phyloP scores from a whole-genome alignment of 805 yeast genomes.

The Deakozyma indianensis region DNA sequence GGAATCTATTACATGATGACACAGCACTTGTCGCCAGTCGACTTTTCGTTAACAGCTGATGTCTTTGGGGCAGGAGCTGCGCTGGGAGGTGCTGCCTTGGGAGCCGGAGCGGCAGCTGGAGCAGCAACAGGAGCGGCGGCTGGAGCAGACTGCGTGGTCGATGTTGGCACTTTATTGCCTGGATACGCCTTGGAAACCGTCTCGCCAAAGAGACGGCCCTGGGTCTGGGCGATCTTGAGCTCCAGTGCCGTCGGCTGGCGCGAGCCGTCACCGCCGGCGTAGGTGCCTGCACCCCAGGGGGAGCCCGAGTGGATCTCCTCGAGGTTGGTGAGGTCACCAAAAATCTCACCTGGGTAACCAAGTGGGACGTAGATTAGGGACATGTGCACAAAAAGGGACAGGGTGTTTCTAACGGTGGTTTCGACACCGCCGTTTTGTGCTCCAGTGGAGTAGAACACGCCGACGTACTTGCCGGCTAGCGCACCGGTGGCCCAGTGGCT shows the following conservation, averaged over 20 bases:
- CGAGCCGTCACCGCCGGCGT: conserved; percentile 66
- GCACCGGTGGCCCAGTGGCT: conserved; percentile 67
- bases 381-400: conserved; percentile 61
- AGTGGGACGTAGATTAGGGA: conserved; percentile 71
- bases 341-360: conserved; percentile 52
- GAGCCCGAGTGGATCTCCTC: conserved; percentile 67
- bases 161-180: conserved; percentile 6
- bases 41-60: background rate
- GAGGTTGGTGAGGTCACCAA: conserved; percentile 36
- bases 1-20: conserved; percentile 4
- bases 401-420: conserved; percentile 44
- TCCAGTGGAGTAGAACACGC: conserved; percentile 60
- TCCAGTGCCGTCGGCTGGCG: conserved; percentile 53
- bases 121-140: conserved; percentile 7
- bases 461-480: conserved; percentile 59
- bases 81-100: background rate
- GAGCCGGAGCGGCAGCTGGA: conserved; percentile 5
- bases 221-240: conserved; percentile 44
- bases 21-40: conserved; percentile 8
- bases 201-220: conserved; percentile 51
- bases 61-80: background rate
- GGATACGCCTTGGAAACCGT: conserved; percentile 18
- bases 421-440: conserved; percentile 78
- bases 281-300: conserved; percentile 78
- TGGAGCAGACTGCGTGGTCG: conserved; percentile 5